These are phyloP conservation scores for Sugiyamaella pinicola DNA, from an alignment of 1,139 yeast genomes.

Conservation along the genomic window DNA sequence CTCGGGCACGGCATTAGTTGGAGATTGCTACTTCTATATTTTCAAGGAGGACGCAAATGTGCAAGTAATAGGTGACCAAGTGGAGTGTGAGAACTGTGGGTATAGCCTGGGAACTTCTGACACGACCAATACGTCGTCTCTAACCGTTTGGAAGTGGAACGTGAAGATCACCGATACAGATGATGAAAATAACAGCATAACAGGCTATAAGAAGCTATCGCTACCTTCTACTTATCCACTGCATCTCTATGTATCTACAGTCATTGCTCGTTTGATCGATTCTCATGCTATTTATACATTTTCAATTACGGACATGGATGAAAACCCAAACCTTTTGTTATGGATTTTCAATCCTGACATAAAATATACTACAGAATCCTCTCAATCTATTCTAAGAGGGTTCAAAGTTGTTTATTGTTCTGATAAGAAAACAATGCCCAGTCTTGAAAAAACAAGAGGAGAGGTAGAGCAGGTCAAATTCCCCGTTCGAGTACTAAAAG, in stretches of 20 bases:
- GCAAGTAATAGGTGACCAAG: slow-evolving; percentile 7
- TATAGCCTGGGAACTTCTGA: slow-evolving; percentile 28
- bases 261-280: slow-evolving; percentile 37
- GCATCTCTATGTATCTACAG: slow-evolving; percentile 34
- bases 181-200: slow-evolving; percentile 25
- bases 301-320: slow-evolving; percentile 30
- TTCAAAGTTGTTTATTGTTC: slow-evolving; percentile 50
- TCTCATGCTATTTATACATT: slow-evolving; percentile 44
- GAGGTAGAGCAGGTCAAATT: slow-evolving; percentile 46
- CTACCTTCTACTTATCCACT: slow-evolving; percentile 25
- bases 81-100: slow-evolving; percentile 26
- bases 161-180: slow-evolving; percentile 39
- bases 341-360: slow-evolving; percentile 65
- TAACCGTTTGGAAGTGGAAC: slow-evolving; percentile 64
- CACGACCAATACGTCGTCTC: slow-evolving; percentile 27
- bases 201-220: slow-evolving; percentile 7
- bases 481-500: slow-evolving; percentile 39
- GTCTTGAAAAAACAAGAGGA: slow-evolving; percentile 40
- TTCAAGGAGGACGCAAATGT: slow-evolving; percentile 37
- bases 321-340: slow-evolving; percentile 32
- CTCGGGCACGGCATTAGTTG: slow-evolving; percentile 52
- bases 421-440: slow-evolving; percentile 31
- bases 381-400: slow-evolving; percentile 36
- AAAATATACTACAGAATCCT: slow-evolving; percentile 36
- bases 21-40: slow-evolving; percentile 58